Evolutionary conservation across 106 monocot species (phyloP), one percentile per base, ranked within the genome.

Genomic region (Triglochin maritima): DNA sequence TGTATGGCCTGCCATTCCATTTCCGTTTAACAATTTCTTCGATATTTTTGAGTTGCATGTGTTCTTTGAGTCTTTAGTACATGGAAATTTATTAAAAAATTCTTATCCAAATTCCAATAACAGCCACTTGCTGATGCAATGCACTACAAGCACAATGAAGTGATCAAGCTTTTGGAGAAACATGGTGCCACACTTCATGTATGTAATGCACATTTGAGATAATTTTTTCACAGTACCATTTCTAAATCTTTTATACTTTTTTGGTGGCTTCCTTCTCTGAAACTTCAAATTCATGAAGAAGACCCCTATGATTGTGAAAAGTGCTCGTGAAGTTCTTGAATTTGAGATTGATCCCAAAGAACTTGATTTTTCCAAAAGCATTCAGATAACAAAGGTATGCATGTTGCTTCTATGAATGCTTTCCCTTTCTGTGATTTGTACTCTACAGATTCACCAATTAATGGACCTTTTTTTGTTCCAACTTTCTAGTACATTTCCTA

Each of bases 81-180:
- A 58, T 17, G 2, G 53, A 17, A 52, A 47, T 4, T 70, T 1
- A 49, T 68, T 17, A 50, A 9, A 17, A 49, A 5, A 50, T 66
- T 66, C 3, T 47, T 9, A 3, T 50, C 48, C 8, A 17, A 59
- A 46, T 56, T 69, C n/a, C 48, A 11, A 16, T 47, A 50, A 72
- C 81, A 96, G 95, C 95, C 95, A 43, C 81, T 96, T 56, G 90
- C 87, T 51, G 95, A 96, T 88, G 95, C 95, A 71, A 84, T 88
- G 62, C 79, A 88, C 69, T 88, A 88, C 70, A 85, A 96, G 67
- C 80, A 91, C 43, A 62, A 82, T 71, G 83, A 80, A 48, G 88
- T 80, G 53, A 96, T 96, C 66, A 82, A 81, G 68, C 69, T 90
- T 56, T 81, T 96, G 76, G 90, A 96, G 69, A 88, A 83, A 49